Evolutionary conservation across 1,284 basidiomycete species (phyloP), one percentile per base, ranked within the genome.

Genomic region (Cutaneotrichosporon cavernicola): DNA sequence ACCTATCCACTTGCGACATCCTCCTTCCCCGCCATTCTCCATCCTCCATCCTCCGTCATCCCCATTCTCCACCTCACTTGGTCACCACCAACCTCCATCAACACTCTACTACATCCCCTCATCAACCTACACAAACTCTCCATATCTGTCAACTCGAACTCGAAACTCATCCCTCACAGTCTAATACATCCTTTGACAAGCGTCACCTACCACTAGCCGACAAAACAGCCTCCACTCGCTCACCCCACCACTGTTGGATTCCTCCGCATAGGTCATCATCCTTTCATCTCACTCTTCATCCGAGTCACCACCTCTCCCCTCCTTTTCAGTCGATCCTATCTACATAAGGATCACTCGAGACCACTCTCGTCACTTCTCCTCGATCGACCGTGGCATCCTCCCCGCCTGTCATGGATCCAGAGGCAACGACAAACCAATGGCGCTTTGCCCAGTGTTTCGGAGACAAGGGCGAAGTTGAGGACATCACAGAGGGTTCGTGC

Each of bases 381-480:
- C 52, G 40, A 40, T 55, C 51, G 53, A 61, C 61, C 46, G 47
- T 46, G 61, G 38, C 55, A 56, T n/a, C 61, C 31, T n/a, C 32
- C 50, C 65, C 64, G 71, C 68, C 63, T 53, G 64, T 58, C 66
- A 89, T 89, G 86, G 87, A 89, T 70, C 86, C 88, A 76, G 92
- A 95, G 36, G 66, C 76, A 40, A 71, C 64, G 58, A 63, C 88
- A 78, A 89, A 89, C 72, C 89, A 89, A 77, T 99, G 97, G 97
- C 89, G 95, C 75, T 99, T 99, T 82, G 97, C 97, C 61, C 97
- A 99, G 81, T 99, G 97, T 84, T 99, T 99, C 81, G 97, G 97
- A 74, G 94, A 97, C 85, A 96, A 97, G 86, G 94, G 92, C 73
- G 91, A 99, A 80, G 96, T 99, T 34, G 97, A 99, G 80, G 97